Percentiles rank a stretch among this genome's conserved stretches.
Conservation (phyloP, 75 land plant species). For the Adiantum capillusveneris region DNA sequence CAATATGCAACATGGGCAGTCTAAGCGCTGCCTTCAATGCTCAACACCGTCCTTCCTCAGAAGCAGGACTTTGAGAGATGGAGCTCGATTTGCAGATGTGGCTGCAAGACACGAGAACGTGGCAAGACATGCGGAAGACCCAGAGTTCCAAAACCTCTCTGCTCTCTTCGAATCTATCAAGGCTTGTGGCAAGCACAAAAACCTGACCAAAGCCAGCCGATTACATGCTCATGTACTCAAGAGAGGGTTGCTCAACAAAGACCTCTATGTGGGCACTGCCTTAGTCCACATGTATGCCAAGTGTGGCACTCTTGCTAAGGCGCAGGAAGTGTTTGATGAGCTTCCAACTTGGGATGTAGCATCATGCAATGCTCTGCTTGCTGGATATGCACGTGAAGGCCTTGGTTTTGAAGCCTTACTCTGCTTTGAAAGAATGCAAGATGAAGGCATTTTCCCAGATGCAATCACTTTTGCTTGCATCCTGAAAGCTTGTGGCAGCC, state of each 20-base stretch:
- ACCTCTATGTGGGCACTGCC: slow-evolving; percentile 19
- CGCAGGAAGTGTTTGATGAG: slow-evolving; percentile 27
- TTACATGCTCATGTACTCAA: neutral
- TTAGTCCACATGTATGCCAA: slow-evolving; percentile 34
- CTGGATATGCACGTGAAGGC: slow-evolving; percentile 26
- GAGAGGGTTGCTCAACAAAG: neutral
- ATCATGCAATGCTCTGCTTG: slow-evolving; percentile 34
- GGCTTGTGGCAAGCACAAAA: neutral
- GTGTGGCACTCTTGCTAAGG: slow-evolving; percentile 28
- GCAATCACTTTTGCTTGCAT: slow-evolving; percentile 18
- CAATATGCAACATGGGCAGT: too few species aligned
- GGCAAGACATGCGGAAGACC: too few species aligned
- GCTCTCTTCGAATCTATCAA: too few species aligned
- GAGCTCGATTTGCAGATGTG: too few species aligned
- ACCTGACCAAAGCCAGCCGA: neutral
- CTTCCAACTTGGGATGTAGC: slow-evolving; percentile 20
- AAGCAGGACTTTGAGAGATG: too few species aligned
- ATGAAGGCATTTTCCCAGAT: slow-evolving; percentile 13
- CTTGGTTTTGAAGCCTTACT: slow-evolving; percentile 16
- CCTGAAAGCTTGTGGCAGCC: slow-evolving; percentile 20
- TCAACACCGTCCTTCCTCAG: too few species aligned
- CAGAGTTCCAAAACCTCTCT: too few species aligned
- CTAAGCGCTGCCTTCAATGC: too few species aligned
- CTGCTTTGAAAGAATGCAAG: slow-evolving; percentile 27
- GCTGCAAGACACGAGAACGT: too few species aligned